These are phyloP conservation scores for Biscogniauxia mediterranea DNA, from an alignment of 2,329 filamentous ascomycete genomes.

Conservation along the genomic window DNA sequence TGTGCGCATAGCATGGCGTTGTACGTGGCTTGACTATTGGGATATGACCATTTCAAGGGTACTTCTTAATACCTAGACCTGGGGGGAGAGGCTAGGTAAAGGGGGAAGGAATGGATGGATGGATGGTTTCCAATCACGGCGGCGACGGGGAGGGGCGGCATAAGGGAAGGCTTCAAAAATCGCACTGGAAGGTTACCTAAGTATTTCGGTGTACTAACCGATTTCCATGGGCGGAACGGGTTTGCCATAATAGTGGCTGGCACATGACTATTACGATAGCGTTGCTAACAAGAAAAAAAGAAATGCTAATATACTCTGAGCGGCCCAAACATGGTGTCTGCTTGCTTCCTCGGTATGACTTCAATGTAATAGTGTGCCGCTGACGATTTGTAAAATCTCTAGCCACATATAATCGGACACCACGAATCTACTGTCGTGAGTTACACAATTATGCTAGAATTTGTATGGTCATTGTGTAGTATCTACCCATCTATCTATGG, in stretches of 20 bases:
- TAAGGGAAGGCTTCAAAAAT: not conserved
- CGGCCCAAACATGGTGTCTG: not conserved
- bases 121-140: not conserved
- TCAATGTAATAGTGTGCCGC: no score
- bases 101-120: no score
- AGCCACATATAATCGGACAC: no score
- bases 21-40: constrained; percentile 1
- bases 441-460: no score
- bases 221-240: not conserved
- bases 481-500: not conserved
- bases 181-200: not conserved
- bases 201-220: not conserved
- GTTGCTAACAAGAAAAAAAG: constrained; percentile 1
- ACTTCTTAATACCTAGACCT: not conserved
- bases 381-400: no score
- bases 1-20: constrained; percentile 19
- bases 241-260: not conserved
- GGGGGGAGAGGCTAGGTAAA: not conserved
- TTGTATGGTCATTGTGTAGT: not conserved
- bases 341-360: no score
- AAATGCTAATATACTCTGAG: constrained; percentile 9
- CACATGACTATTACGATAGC: constrained; percentile 8
- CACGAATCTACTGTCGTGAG: no score
- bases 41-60: not conserved
- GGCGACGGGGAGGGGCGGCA: not conserved